phyloP scores from a whole-genome alignment of 768 basidiomycete species.

The Agrocybe chaxingu region DNA sequence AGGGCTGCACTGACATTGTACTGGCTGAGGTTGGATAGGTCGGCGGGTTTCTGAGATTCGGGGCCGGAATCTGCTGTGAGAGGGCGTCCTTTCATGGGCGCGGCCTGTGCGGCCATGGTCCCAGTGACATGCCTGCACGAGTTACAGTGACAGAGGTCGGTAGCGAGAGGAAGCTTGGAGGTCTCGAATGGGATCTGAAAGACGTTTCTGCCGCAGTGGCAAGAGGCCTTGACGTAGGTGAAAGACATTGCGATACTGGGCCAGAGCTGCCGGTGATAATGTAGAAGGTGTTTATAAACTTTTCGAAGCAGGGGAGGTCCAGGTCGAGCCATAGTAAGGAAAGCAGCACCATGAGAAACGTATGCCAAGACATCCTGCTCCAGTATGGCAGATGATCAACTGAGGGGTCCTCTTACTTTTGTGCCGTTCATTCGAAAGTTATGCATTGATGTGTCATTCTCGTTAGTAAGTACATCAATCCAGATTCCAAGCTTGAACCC shows the following conservation, averaged over 20 bases:
- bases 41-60: slow-evolving; percentile 9
- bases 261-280: background rate
- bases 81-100: slow-evolving; percentile 8
- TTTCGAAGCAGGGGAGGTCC: no score
- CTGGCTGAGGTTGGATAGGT: slow-evolving; percentile 14
- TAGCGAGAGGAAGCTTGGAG: slow-evolving; percentile 14
- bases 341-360: no score
- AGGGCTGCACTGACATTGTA: slow-evolving; percentile 10
- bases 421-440: no score
- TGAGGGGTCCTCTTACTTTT: no score
- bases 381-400: no score
- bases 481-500: no score
- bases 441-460: no score
- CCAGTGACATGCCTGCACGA: slow-evolving; percentile 27
- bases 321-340: no score
- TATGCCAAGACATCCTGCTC: no score
- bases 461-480: no score
- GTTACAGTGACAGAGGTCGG: slow-evolving; percentile 25
- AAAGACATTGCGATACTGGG: slow-evolving; percentile 6
- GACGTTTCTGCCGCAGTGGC: slow-evolving; percentile 24
- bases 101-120: slow-evolving; percentile 15
- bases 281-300: no score
- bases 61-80: slow-evolving; percentile 3
- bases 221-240: slow-evolving; percentile 23
- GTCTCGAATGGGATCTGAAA: slow-evolving; percentile 21